These are phyloP conservation scores for Stenogyne calaminthoides DNA, from an alignment of 305 asterid species.

Conservation along the genomic window DNA sequence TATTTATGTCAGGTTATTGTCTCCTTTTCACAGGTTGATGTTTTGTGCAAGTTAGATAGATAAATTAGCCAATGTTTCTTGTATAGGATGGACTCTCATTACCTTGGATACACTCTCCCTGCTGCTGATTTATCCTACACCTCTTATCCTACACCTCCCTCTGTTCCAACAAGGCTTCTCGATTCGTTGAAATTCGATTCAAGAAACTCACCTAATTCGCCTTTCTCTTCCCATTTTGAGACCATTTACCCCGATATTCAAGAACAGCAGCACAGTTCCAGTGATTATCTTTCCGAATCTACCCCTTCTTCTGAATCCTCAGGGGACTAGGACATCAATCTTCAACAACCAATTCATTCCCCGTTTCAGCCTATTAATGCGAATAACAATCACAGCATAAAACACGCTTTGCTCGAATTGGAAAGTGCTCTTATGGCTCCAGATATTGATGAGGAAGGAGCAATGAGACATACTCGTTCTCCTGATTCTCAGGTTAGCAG, in stretches of 20 bases:
- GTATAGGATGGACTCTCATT: constrained; percentile 40
- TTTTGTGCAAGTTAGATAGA: constrained; percentile 11
- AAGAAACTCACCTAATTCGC: constrained; percentile 66
- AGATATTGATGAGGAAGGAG: constrained; percentile 51
- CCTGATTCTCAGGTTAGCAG: constrained; percentile 32
- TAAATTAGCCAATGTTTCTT: constrained; percentile 30
- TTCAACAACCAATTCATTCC: constrained; percentile 40
- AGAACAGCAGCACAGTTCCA: constrained; percentile 41
- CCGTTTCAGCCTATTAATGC: constrained; percentile 31
- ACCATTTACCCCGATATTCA: constrained; percentile 36
- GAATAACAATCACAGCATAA: constrained; percentile 40
- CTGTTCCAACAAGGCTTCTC: constrained; percentile 39
- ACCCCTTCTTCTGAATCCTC: constrained; percentile 56
- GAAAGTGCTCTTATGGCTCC: constrained; percentile 75
- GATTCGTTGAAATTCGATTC: constrained; percentile 53
- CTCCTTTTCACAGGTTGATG: constrained; percentile 24
- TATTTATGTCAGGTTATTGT: too few relatives aligned
- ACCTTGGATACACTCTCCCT: constrained; percentile 19
- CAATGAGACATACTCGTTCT: constrained; percentile 30
- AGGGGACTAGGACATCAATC: constrained; percentile 35
- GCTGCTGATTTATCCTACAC: constrained; percentile 35
- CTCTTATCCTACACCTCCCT: constrained; percentile 31
- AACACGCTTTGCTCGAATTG: constrained; percentile 53
- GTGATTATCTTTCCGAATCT: constrained; percentile 49
- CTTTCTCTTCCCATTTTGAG: constrained; percentile 52